Conservation (phyloP, 108 stramenopile species). For the Pseudonitzschia pungens region DNA sequence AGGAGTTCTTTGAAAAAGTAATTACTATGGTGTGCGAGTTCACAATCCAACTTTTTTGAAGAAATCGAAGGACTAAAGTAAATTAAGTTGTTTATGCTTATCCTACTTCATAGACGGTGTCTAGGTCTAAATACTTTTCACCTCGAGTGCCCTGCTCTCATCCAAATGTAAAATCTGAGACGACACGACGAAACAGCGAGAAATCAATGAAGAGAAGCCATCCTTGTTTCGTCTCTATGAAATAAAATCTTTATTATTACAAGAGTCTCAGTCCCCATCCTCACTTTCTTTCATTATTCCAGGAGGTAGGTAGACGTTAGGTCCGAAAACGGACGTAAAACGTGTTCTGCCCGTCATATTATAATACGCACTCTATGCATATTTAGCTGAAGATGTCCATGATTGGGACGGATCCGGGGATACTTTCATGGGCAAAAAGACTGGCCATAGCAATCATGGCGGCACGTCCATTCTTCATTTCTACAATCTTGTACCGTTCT, state of each 20-base stretch:
- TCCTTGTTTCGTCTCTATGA: conserved; percentile 6
- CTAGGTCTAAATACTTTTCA: no score
- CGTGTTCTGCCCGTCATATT: background rate
- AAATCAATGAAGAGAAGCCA: background rate
- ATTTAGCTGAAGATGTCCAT: conserved; percentile 85
- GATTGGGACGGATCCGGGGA: conserved; percentile 87
- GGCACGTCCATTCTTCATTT: conserved; percentile 85
- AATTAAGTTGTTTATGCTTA: no score
- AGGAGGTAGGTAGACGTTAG: background rate
- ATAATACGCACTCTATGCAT: background rate
- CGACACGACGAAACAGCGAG: background rate
- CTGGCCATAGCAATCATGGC: conserved; percentile 93
- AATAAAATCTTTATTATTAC: conserved; percentile 15
- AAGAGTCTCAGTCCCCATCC: conserved; percentile 5
- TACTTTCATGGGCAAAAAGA: conserved; percentile 79
- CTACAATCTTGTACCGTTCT: conserved; percentile 79
- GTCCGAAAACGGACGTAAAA: background rate
- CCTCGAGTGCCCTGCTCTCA: no score
- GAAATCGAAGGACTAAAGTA: no score
- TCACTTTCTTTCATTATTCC: background rate
- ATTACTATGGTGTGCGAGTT: no score
- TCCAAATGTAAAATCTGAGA: no score
- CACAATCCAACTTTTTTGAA: no score
- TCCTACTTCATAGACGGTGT: no score
- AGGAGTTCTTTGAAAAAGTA: no score